Percentiles rank a stretch among this genome's conserved stretches.
phyloP scores from a whole-genome alignment of 192 early-diverging fungal genomes.

The Kickxella alabastrina region DNA sequence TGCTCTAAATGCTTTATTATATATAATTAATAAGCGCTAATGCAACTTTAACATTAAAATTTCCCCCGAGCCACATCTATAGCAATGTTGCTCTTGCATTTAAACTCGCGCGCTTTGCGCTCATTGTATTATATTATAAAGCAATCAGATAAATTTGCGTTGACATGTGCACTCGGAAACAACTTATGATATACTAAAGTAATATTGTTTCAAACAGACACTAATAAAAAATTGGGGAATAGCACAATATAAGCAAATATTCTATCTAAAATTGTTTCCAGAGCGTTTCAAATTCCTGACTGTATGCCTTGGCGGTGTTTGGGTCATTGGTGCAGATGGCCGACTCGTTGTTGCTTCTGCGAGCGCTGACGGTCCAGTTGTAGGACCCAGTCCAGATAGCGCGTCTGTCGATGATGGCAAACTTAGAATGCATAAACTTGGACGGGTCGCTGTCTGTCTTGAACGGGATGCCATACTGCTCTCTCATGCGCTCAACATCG shows the following conservation, averaged over 20 bases:
- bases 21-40: too few relatives aligned
- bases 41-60: not conserved
- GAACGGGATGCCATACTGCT: conserved; percentile 49
- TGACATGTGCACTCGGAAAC: too few relatives aligned
- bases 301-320: conserved; percentile 55
- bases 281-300: conserved; percentile 59
- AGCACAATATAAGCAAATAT: too few relatives aligned
- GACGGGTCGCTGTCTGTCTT: conserved; percentile 49
- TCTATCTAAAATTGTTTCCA: conserved; percentile 62
- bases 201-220: too few relatives aligned
- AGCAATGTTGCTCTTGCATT: too few relatives aligned
- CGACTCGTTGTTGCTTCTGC: conserved; percentile 67
- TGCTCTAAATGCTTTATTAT: not conserved
- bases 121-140: too few relatives aligned
- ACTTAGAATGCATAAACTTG: conserved; percentile 70
- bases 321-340: conserved; percentile 63
- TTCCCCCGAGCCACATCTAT: too few relatives aligned
- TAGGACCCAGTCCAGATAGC: conserved; percentile 60
- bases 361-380: conserved; percentile 54
- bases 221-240: too few relatives aligned
- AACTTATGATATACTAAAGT: too few relatives aligned
- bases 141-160: too few relatives aligned
- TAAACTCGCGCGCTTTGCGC: too few relatives aligned
- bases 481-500: conserved; percentile 53
- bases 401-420: conserved; percentile 58